These are phyloP conservation scores for Suillus placidus DNA, from an alignment of 768 basidiomycete species.

Conservation along the genomic window DNA sequence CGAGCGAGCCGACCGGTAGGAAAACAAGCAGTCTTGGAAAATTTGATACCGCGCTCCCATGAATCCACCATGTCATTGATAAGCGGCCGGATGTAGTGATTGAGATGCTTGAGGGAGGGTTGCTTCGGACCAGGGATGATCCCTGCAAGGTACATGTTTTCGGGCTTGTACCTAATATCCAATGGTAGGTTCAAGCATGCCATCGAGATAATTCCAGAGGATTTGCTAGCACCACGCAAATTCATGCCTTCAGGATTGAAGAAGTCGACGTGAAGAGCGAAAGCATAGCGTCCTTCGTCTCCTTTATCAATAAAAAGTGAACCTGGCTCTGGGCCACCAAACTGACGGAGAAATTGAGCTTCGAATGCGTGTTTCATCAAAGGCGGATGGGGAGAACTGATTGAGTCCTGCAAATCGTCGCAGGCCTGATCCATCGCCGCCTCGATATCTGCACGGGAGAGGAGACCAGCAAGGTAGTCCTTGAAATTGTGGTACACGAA, in stretches of 20 bases:
- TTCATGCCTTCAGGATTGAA: neutral
- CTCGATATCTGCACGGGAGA: neutral
- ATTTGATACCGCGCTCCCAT: conserved; percentile 20
- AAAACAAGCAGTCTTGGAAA: conserved; percentile 16
- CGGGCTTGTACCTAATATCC: neutral
- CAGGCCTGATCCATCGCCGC: conserved; percentile 1
- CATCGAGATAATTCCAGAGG: neutral
- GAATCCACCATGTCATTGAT: conserved; percentile 18
- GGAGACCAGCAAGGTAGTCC: neutral
- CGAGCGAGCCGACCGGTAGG: conserved; percentile 14
- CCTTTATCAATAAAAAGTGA: conserved; percentile 18
- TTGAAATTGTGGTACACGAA: conserved; percentile 10
- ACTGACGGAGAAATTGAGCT: conserved; percentile 22
- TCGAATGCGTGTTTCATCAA: conserved; percentile 9
- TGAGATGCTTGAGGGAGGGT: neutral
- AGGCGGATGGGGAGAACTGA: neutral
- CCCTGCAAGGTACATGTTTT: neutral
- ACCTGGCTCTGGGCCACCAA: neutral
- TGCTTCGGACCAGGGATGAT: neutral
- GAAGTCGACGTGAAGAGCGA: conserved; percentile 19
- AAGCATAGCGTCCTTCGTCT: conserved; percentile 12
- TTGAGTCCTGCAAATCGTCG: neutral
- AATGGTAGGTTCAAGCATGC: neutral
- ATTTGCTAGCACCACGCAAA: neutral
- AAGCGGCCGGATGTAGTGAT: conserved; percentile 19